Base-by-base conservation (phyloP, 345 rosid species). In the Eucalyptus guilfoylei region DNA sequence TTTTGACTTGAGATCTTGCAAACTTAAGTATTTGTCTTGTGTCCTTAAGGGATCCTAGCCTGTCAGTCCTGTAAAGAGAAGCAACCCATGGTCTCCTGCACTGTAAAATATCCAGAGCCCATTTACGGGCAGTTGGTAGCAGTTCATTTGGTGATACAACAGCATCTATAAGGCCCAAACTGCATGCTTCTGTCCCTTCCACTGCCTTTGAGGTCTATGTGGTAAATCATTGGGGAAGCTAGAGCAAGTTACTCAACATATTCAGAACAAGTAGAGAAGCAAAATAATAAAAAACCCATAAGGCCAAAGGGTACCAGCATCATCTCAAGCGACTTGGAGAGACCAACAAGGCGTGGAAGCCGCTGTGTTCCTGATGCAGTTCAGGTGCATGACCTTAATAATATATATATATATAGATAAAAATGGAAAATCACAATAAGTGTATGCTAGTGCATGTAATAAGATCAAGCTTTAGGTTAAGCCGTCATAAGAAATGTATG, bases 301-400 rank as follows among this genome's bases (percentile, higher is more conserved):
- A 26, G 80, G 32, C 64, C 91, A 93, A 86, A 93, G 81, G 81
- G 45, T 72, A 97, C 99, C 98, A 98, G 92, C 95, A 98, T 98
- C 99, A 98, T 98, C 92, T 95, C 99, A 89, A 98, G 98, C 90
- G 96, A 94, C 89, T 95, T 98, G 42, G 98, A 85, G 89, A 97
- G 96, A 88, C 99, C 99, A 91, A 98, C 98, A 90, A 98, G 99
- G 86, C 99, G 99, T 10, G 99, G 99, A 94, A 98, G 99, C 55
- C 99, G 94, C 90, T 98, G 99, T 47, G 99, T 97, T 90, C 99
- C 99, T 97, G 94, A 83, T 69, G 34, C 94, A 92, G 91, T 87
- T 90, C 88, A 94, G 86, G 89, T 55, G 86, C 86, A 87, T 49
- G 24, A 89, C 88, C 88, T 88, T 83, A 89, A 81, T 15, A 37